A percentile compares a stretch with the other conserved stretches of the same genome.
Evolutionary conservation across 108 stramenopile species (phyloP).

Genomic region (Bacterosira constricta): DNA sequence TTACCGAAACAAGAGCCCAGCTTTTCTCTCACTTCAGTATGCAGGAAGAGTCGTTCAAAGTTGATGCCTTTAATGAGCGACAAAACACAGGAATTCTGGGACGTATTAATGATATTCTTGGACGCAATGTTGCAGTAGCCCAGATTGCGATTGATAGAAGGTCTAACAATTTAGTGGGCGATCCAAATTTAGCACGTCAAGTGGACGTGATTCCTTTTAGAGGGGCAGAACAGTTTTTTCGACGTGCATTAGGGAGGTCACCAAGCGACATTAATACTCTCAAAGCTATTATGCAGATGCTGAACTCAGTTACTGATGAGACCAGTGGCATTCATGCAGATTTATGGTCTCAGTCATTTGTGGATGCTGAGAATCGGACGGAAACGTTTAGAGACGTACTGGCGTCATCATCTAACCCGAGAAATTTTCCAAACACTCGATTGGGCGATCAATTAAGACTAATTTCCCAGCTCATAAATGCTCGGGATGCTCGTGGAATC

Average conservation of each 20-base stretch:
- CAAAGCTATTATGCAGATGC: not conserved
- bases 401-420: not conserved
- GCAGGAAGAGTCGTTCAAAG: slow-evolving; percentile 35
- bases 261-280: not conserved
- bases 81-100: slow-evolving; percentile 39
- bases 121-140: not conserved
- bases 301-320: slow-evolving; percentile 15
- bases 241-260: too few species aligned
- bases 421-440: not conserved
- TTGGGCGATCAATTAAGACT: slow-evolving; percentile 19
- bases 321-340: slow-evolving; percentile 24
- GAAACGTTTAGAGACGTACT: not conserved
- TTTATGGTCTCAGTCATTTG: slow-evolving; percentile 27
- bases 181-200: slow-evolving; percentile 12
- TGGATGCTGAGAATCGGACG: slow-evolving; percentile 21
- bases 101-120: slow-evolving; percentile 42
- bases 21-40: slow-evolving; percentile 33
- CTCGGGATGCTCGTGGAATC: slow-evolving; percentile 32
- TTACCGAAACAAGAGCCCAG: slow-evolving; percentile 26
- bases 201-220: slow-evolving; percentile 17
- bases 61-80: slow-evolving; percentile 37
- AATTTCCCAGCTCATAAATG: slow-evolving; percentile 48
- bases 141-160: slow-evolving; percentile 7
- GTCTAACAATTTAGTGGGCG: slow-evolving; percentile 14
- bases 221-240: slow-evolving; percentile 22